Conservation (phyloP, 495 filamentous ascomycete genomes). For the Xylaria cubensis region DNA sequence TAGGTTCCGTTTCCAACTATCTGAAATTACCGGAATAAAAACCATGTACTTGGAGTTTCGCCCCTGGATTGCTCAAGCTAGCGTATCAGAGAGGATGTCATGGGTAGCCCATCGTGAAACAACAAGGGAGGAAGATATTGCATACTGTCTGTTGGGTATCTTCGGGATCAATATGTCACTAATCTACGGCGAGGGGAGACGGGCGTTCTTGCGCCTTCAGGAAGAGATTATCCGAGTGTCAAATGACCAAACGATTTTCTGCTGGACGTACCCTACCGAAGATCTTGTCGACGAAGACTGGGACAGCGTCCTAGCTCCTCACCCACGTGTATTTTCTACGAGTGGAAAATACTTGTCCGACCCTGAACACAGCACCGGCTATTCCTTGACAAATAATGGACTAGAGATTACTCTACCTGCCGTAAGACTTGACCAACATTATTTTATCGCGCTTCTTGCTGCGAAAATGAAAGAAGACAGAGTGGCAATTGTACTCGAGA, state of each 20-base stretch:
- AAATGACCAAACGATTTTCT: conserved; percentile 41
- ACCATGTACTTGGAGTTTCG: background rate
- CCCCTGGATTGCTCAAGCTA: background rate
- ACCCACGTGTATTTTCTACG: background rate
- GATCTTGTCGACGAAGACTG: background rate
- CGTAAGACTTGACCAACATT: background rate
- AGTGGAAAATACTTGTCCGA: background rate
- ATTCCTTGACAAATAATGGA: conserved; percentile 1
- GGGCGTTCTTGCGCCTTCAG: conserved; percentile 45
- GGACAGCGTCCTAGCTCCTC: background rate
- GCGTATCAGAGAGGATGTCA: conserved; percentile 39
- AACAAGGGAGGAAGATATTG: conserved; percentile 40
- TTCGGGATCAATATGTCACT: conserved; percentile 48
- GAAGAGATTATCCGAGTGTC: conserved; percentile 42
- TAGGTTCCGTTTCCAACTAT: background rate
- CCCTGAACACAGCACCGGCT: background rate
- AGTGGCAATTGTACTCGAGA: background rate
- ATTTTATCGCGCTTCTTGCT: background rate
- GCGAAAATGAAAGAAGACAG: background rate
- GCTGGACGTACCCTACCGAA: background rate
- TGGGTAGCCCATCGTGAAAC: conserved; percentile 44
- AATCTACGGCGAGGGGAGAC: conserved; percentile 46
- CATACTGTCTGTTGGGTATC: conserved; percentile 48
- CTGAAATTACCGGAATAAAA: background rate
- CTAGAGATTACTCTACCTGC: background rate